phyloP scores from a whole-genome alignment of 768 basidiomycete species.

The Zangia roseola region DNA sequence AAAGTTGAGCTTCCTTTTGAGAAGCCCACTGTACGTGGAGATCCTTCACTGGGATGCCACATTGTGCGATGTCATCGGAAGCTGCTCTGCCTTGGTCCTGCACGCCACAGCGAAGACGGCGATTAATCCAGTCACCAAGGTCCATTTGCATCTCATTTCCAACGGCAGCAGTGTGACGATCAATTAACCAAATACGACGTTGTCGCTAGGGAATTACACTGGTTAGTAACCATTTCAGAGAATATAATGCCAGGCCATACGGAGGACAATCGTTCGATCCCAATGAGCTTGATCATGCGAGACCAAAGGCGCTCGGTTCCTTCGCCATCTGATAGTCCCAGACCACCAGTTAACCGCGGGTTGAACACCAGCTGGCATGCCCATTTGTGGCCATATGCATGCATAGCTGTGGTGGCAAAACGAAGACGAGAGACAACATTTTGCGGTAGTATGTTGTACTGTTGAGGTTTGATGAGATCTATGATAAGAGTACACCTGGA shows the following conservation, averaged over 20 bases:
- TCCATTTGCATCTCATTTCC: neutral
- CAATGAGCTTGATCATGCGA: conserved; percentile 33
- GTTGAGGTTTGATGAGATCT: neutral
- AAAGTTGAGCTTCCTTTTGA: conserved; percentile 3
- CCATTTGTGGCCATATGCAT: conserved; percentile 40
- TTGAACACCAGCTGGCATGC: conserved; percentile 12
- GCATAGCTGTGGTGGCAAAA: conserved; percentile 36
- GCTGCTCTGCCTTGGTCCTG: conserved; percentile 15
- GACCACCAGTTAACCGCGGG: neutral
- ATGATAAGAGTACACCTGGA: too few species aligned
- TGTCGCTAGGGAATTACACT: too few species aligned
- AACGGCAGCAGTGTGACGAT: conserved; percentile 24
- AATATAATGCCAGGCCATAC: too few species aligned
- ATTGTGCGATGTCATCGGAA: conserved; percentile 21
- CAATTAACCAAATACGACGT: conserved; percentile 34
- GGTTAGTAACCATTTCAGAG: too few species aligned
- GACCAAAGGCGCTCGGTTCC: conserved; percentile 35
- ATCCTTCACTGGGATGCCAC: neutral
- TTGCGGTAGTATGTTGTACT: neutral
- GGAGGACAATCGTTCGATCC: conserved; percentile 28
- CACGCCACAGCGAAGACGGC: conserved; percentile 18
- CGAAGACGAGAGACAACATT: neutral
- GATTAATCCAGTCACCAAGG: conserved; percentile 32
- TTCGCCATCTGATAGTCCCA: conserved; percentile 20
- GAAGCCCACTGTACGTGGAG: conserved; percentile 4